These are phyloP conservation scores for Candida insectalens DNA, from an alignment of 805 yeast species.

Conservation along the genomic window DNA sequence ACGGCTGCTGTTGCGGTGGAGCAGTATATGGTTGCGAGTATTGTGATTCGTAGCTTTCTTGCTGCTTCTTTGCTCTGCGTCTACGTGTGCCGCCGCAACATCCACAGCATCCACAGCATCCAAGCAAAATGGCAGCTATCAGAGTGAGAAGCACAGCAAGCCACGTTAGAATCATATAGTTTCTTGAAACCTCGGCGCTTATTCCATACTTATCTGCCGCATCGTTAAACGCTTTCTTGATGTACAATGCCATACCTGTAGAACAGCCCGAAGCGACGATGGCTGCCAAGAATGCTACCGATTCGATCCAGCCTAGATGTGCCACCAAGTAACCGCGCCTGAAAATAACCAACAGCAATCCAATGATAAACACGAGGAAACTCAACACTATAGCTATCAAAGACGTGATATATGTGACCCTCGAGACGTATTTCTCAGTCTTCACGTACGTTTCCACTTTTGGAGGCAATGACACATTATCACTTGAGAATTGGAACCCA, in stretches of 20 bases:
- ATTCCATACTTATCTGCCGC: slow-evolving; percentile 42
- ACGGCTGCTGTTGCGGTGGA: background rate
- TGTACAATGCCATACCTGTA: slow-evolving; percentile 49
- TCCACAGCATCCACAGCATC: background rate
- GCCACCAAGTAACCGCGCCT: background rate
- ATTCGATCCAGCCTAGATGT: slow-evolving; percentile 20
- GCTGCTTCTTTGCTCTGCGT: background rate
- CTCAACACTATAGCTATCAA: slow-evolving; percentile 37
- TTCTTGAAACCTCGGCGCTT: slow-evolving; percentile 30
- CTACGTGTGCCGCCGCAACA: slow-evolving; percentile 1
- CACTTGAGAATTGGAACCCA: slow-evolving; percentile 7
- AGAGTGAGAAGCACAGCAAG: slow-evolving; percentile 10
- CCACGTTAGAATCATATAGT: slow-evolving; percentile 19
- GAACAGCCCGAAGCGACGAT: slow-evolving; percentile 19
- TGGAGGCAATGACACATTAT: slow-evolving; percentile 41
- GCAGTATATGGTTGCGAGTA: too few species aligned
- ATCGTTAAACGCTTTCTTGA: slow-evolving; percentile 43
- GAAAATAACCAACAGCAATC: background rate
- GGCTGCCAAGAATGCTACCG: slow-evolving; percentile 9
- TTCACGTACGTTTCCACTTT: slow-evolving; percentile 36
- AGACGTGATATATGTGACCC: slow-evolving; percentile 50
- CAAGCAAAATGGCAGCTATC: background rate
- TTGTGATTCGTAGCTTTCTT: background rate
- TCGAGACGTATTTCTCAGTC: slow-evolving; percentile 36
- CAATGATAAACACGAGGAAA: slow-evolving; percentile 20